Evolutionary conservation across 2,329 filamentous ascomycete species (phyloP).

Genomic region (Trichophyton rubrum): DNA sequence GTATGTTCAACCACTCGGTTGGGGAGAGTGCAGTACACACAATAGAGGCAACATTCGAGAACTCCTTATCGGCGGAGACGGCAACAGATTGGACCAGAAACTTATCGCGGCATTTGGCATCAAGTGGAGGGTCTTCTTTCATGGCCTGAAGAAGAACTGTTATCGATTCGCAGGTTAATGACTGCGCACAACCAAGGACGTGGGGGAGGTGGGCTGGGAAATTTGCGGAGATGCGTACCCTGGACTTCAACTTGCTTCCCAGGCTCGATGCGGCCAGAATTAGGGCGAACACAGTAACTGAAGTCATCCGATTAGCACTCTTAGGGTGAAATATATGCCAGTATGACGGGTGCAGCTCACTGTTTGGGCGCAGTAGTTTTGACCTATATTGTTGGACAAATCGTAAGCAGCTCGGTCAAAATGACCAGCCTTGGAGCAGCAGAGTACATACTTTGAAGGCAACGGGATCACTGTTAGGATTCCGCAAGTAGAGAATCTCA

Average conservation of each 20-base stretch:
- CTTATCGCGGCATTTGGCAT: slow-evolving; percentile 91
- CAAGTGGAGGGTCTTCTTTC: slow-evolving; percentile 80
- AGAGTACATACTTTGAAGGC: slow-evolving; percentile 46
- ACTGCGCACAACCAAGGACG: neutral
- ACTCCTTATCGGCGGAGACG: slow-evolving; percentile 73
- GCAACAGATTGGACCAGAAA: slow-evolving; percentile 89
- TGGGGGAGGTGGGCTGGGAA: neutral
- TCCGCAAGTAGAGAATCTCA: slow-evolving; percentile 47
- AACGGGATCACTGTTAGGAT: slow-evolving; percentile 45
- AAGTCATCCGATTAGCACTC: slow-evolving; percentile 17
- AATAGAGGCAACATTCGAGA: slow-evolving; percentile 65
- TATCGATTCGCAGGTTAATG: neutral
- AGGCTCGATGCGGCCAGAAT: slow-evolving; percentile 89
- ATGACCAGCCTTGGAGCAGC: neutral
- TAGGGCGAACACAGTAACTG: slow-evolving; percentile 95
- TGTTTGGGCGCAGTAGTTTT: slow-evolving; percentile 99
- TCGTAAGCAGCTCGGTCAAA: slow-evolving; percentile 14
- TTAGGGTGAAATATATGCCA: neutral
- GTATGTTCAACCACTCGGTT: neutral
- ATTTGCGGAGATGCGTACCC: slow-evolving; percentile 42
- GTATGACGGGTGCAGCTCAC: slow-evolving; percentile 44
- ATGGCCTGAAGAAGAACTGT: slow-evolving; percentile 90
- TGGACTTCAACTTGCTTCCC: slow-evolving; percentile 84
- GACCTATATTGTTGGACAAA: slow-evolving; percentile 47
- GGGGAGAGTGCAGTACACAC: slow-evolving; percentile 41